Evolutionary conservation across 345 rosid genomes (phyloP), one percentile per base, ranked within the genome.

Genomic region (Xanthoceras sorbifolium): DNA sequence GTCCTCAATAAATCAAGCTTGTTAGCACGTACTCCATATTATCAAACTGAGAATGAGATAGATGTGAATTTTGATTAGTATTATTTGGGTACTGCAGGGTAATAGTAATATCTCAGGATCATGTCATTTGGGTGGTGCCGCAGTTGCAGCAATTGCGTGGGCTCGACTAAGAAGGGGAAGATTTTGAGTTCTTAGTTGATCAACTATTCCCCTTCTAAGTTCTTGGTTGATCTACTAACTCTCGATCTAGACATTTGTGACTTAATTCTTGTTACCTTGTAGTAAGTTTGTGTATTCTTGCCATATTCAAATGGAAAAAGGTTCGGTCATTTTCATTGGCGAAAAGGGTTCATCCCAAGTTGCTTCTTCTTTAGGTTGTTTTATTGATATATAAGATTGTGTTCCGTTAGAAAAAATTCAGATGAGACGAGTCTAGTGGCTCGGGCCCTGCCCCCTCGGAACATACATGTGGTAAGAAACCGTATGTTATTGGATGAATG

Each of bases 121-220:
- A 7, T 94, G 94, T 73, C 99, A 93, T 76, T 75, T 93, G 84
- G 99, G 98, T 23, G 99, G 99, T 76, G 98, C 91, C 15, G 97
- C 92, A 46, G 98, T 93, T 85, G 98, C 95, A 26, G 97, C 90
- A 40, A 34, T 96, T 28, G 90, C 92, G 59, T 96, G 92, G 94
- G 87, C 87, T 64, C 82, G 88, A 73, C 78, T 92, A 10, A 85
- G 86, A 84, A 86, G 80, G 77, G 91, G 98, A 64, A 89, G 92
- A 1, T 81, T 92, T 80, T 88, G 78, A 84, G 25, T 50, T 69
- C 63, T 34, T 5, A 6, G 54, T 64, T 34, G 54, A 22, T 76
- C 32, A 11, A 32, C 70, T n/a, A 7, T n/a, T n/a, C n/a, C n/a
- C n/a, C n/a, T n/a, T n/a, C n/a, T n/a, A n/a, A n/a, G n/a, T n/a